Evolutionary conservation across 1,284 basidiomycete genomes (phyloP).

Genomic region (Ceratobasidium sp.): DNA sequence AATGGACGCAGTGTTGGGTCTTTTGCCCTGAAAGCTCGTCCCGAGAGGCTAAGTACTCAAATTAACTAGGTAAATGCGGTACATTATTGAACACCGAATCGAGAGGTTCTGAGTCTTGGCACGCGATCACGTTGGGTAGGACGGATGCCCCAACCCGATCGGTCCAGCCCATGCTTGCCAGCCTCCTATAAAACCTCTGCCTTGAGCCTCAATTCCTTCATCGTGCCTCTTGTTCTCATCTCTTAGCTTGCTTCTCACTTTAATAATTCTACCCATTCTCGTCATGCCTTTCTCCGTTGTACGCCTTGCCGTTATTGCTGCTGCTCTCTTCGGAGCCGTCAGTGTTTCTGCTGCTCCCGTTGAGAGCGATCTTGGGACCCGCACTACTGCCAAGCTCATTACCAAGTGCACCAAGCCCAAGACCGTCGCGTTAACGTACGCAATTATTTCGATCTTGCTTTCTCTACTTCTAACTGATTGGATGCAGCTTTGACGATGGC

Average conservation of each 20-base stretch:
- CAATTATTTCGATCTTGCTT: neutral
- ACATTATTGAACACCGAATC: too few relatives aligned
- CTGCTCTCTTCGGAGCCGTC: slow-evolving; percentile 27
- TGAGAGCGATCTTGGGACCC: slow-evolving; percentile 4
- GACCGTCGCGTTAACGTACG: slow-evolving; percentile 32
- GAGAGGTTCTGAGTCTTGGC: too few relatives aligned
- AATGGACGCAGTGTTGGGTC: too few relatives aligned
- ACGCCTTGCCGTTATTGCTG: slow-evolving; percentile 33
- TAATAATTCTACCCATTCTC: neutral
- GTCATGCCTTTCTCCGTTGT: slow-evolving; percentile 27
- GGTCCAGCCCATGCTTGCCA: neutral
- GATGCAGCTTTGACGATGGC: slow-evolving; percentile 42
- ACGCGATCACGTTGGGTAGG: too few relatives aligned
- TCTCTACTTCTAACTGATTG: neutral
- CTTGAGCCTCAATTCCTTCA: neutral
- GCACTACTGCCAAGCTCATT: slow-evolving; percentile 3
- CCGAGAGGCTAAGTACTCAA: too few relatives aligned
- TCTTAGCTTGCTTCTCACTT: neutral
- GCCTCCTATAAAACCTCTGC: slow-evolving; percentile 13
- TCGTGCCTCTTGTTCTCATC: neutral
- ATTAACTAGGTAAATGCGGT: too few relatives aligned
- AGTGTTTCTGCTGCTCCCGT: slow-evolving; percentile 22
- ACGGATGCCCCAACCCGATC: too few relatives aligned
- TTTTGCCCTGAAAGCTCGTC: too few relatives aligned
- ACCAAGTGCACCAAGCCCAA: slow-evolving; percentile 31